Evolutionary conservation across 129 eudicot species (phyloP).

Genomic region (Artemisia tridentata): DNA sequence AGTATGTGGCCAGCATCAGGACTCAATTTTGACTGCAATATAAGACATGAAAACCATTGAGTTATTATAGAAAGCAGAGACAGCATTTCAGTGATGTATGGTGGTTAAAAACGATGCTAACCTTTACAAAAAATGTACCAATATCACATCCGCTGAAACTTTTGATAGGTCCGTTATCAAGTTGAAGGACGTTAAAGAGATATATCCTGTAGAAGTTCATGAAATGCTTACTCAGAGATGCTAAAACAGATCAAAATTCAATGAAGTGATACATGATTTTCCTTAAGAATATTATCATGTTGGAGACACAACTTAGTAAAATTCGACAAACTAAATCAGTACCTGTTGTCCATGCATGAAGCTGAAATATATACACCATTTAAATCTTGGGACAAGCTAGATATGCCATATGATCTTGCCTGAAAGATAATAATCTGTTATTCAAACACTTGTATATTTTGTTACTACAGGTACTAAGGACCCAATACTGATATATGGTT

Average conservation of each 20-base stretch:
- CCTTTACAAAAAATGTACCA: conserved; percentile 85
- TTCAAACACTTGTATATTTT: background rate
- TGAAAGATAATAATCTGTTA: conserved; percentile 26
- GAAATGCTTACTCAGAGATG: too few relatives aligned
- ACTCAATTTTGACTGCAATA: conserved; percentile 74
- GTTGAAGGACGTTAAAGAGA: conserved; percentile 74
- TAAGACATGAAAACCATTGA: conserved; percentile 13
- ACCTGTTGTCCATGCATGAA: conserved; percentile 95
- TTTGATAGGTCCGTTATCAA: conserved; percentile 68
- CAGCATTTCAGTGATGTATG: background rate
- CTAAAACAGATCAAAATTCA: background rate
- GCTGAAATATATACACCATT: conserved; percentile 78
- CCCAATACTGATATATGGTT: conserved; percentile 6
- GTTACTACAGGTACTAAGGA: background rate
- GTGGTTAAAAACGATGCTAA: conserved; percentile 22
- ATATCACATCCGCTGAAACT: conserved; percentile 68
- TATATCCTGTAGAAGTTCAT: conserved; percentile 52
- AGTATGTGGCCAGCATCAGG: conserved; percentile 95
- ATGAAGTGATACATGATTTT: background rate
- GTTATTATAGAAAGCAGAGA: background rate
- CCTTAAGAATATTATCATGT: background rate
- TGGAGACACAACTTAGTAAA: background rate
- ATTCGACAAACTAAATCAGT: conserved; percentile 1
- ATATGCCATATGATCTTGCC: conserved; percentile 79
- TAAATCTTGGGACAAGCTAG: conserved; percentile 89